phyloP scores from a whole-genome alignment of 495 filamentous ascomycete genomes.

The Aspergillus avenaceus region DNA sequence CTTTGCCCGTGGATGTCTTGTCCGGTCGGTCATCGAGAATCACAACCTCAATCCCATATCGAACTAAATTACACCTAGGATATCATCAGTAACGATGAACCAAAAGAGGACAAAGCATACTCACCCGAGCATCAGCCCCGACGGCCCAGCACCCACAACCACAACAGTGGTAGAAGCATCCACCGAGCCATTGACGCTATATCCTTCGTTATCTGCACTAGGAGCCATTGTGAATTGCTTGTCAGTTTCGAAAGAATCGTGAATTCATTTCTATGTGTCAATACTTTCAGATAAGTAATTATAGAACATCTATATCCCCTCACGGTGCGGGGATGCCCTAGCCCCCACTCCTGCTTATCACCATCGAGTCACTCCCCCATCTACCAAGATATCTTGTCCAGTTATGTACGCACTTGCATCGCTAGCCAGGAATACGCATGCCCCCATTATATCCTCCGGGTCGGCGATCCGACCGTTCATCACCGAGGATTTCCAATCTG shows the following conservation, averaged over 20 bases:
- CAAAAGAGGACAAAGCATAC: conserved; percentile 9
- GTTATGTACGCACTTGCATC: conserved; percentile 80
- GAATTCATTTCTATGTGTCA: no score
- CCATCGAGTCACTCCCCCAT: conserved; percentile 35
- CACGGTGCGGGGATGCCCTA: no score
- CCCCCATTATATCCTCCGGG: conserved; percentile 76
- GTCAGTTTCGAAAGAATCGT: no score
- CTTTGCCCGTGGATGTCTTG: conserved; percentile 67
- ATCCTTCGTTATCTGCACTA: conserved; percentile 23
- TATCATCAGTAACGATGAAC: background rate
- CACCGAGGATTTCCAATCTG: conserved; percentile 66
- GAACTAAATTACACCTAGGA: conserved; percentile 56
- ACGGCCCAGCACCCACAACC: conserved; percentile 66
- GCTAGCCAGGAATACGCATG: conserved; percentile 77
- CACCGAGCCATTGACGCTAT: conserved; percentile 9
- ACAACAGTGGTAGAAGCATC: conserved; percentile 50
- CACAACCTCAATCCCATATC: conserved; percentile 64
- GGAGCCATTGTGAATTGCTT: conserved; percentile 30
- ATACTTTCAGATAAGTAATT: no score
- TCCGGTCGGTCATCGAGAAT: conserved; percentile 69
- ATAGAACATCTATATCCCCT: no score
- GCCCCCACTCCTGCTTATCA: conserved; percentile 24
- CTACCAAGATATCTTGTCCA: conserved; percentile 63
- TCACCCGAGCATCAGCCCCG: conserved; percentile 66
- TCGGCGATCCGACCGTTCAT: conserved; percentile 69